These are phyloP conservation scores for Firmiana major DNA, from an alignment of 345 rosid genomes.

Conservation along the genomic window DNA sequence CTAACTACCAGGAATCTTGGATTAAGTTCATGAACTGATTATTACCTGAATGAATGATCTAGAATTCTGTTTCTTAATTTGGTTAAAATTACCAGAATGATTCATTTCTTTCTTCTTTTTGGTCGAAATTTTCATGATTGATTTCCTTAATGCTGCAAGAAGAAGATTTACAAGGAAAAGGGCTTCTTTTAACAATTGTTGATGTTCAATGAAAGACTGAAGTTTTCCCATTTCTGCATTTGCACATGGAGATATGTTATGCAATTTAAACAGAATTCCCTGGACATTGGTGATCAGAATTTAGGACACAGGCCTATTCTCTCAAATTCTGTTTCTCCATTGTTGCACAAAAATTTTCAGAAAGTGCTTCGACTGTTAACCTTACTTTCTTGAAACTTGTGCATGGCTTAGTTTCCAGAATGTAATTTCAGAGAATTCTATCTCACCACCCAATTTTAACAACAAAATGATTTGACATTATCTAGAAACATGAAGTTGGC, in stretches of 20 bases:
- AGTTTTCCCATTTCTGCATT: background rate
- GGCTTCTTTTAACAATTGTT: background rate
- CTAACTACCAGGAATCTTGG: constrained; percentile 2
- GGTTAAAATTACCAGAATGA: background rate
- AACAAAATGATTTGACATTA: background rate
- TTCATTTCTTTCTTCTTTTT: background rate
- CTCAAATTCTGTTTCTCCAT: background rate
- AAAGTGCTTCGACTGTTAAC: background rate
- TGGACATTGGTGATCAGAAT: background rate
- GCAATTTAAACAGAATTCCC: background rate
- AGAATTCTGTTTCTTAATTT: background rate
- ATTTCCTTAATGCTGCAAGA: background rate
- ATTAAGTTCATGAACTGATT: background rate
- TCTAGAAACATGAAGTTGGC: background rate
- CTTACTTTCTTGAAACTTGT: background rate
- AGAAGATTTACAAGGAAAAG: background rate
- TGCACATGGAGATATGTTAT: background rate
- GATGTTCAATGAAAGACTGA: background rate
- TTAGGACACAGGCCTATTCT: background rate
- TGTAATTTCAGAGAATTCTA: background rate
- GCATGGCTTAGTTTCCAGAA: background rate
- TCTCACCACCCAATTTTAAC: background rate
- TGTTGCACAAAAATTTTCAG: background rate
- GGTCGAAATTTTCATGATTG: background rate
- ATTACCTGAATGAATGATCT: background rate